phyloP scores from a whole-genome alignment of 441 rosid genomes.

The Viola pubescens region DNA sequence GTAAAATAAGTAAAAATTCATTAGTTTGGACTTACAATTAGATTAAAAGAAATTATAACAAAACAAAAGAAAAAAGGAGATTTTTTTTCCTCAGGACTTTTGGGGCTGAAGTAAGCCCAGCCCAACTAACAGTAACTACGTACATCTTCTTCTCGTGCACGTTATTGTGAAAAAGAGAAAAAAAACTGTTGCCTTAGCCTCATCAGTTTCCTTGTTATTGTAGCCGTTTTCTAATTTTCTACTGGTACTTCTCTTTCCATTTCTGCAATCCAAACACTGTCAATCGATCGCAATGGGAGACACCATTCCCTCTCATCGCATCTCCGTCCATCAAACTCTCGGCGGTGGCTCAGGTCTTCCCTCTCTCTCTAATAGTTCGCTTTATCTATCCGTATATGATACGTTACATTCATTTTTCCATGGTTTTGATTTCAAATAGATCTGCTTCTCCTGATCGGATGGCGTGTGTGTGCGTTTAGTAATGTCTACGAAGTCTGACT shows the following conservation, averaged over 20 bases:
- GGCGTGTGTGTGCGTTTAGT: neutral
- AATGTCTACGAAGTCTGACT: neutral
- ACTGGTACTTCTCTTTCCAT: too few species aligned
- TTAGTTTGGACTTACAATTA: too few species aligned
- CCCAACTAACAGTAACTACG: too few species aligned
- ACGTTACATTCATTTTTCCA: neutral
- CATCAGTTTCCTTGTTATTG: neutral
- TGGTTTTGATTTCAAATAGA: constrained; percentile 5
- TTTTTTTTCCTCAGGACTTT: too few species aligned
- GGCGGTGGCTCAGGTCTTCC: constrained; percentile 60
- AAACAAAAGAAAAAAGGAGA: too few species aligned
- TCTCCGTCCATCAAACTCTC: constrained; percentile 51
- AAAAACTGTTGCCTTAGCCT: too few species aligned
- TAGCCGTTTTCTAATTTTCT: neutral
- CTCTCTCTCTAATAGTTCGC: neutral
- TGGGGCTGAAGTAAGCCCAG: too few species aligned
- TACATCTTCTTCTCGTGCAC: too few species aligned
- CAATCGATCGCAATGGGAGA: constrained; percentile 42
- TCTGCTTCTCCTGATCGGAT: constrained; percentile 3
- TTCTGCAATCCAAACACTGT: too few species aligned
- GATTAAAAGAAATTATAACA: too few species aligned
- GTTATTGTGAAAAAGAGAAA: too few species aligned
- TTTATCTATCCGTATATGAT: neutral
- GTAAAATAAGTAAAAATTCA: too few species aligned
- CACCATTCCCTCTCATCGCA: constrained; percentile 32